Evolutionary conservation across 2,329 filamentous ascomycete species (phyloP).

Genomic region (Colletotrichum musae): DNA sequence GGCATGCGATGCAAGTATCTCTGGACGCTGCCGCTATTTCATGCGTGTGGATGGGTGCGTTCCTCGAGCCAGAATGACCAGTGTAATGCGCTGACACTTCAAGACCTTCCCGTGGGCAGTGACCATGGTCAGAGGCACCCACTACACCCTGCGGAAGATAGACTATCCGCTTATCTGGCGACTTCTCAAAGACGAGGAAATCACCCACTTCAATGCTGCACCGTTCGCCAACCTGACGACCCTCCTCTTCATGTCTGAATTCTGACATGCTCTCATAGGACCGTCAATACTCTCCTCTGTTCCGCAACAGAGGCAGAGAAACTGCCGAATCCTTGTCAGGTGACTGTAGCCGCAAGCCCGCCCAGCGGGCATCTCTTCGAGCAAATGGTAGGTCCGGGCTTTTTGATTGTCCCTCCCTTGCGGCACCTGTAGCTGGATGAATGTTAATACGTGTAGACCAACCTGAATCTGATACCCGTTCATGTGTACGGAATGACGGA

Average conservation of each 20-base stretch:
- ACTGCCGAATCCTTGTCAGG: constrained; percentile 76
- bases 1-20: constrained; percentile 82
- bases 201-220: constrained; percentile 96
- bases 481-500: constrained; percentile 93
- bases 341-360: constrained; percentile 93
- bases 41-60: constrained; percentile 75
- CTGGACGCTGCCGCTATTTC: constrained; percentile 93
- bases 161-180: constrained; percentile 95
- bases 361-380: constrained; percentile 93
- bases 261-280: constrained; percentile 53
- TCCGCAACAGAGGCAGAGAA: constrained; percentile 80
- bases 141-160: constrained; percentile 83
- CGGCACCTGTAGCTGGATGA: background rate
- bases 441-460: constrained; percentile 48
- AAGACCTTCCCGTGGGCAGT: constrained; percentile 84
- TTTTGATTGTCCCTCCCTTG: background rate
- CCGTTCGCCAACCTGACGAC: constrained; percentile 58
- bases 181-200: constrained; percentile 85
- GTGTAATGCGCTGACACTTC: background rate
- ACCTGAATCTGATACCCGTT: constrained; percentile 87
- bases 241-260: background rate
- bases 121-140: constrained; percentile 93
- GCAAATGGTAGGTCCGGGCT: constrained; percentile 77
- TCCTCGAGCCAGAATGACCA: no score
- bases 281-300: constrained; percentile 94